Evolutionary conservation across 2,329 filamentous ascomycete species (phyloP).

Genomic region (Dothistroma pini): DNA sequence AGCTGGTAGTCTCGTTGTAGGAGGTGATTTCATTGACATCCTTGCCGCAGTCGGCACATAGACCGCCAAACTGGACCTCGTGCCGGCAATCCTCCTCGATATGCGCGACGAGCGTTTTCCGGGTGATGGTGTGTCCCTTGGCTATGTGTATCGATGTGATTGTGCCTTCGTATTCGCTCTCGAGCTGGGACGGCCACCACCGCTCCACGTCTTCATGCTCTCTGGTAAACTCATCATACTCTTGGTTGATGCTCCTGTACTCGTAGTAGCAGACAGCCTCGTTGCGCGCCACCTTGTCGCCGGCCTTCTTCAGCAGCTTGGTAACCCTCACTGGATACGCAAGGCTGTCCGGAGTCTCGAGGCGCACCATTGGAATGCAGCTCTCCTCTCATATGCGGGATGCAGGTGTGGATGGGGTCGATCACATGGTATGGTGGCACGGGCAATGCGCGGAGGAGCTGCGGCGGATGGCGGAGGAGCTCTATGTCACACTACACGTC

Average conservation of each 20-base stretch:
- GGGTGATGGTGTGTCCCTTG: constrained; percentile 59
- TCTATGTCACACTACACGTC: constrained; percentile 19
- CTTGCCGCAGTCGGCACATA: constrained; percentile 89
- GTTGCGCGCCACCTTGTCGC: constrained; percentile 71
- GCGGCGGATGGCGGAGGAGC: constrained; percentile 7
- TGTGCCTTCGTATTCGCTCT: constrained; percentile 77
- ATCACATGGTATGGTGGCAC: constrained; percentile 27
- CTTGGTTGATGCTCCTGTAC: constrained; percentile 69
- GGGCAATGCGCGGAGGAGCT: constrained; percentile 1
- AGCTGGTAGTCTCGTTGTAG: constrained; percentile 75
- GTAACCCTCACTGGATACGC: constrained; percentile 93
- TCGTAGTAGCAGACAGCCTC: constrained; percentile 82
- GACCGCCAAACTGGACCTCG: constrained; percentile 82
- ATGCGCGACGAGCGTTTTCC: constrained; percentile 58
- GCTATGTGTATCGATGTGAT: constrained; percentile 72
- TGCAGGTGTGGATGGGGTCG: constrained; percentile 3
- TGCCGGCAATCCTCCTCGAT: constrained; percentile 91
- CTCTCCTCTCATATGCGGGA: not conserved
- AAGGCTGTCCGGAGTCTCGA: constrained; percentile 53
- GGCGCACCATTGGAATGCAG: constrained; percentile 42
- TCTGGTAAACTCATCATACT: constrained; percentile 69
- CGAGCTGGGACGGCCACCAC: constrained; percentile 73
- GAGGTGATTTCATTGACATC: constrained; percentile 82
- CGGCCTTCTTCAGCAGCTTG: constrained; percentile 71
- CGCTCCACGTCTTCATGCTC: constrained; percentile 57